Evolutionary conservation across 805 yeast species (phyloP).

Genomic region (Yamadazyma sp.): DNA sequence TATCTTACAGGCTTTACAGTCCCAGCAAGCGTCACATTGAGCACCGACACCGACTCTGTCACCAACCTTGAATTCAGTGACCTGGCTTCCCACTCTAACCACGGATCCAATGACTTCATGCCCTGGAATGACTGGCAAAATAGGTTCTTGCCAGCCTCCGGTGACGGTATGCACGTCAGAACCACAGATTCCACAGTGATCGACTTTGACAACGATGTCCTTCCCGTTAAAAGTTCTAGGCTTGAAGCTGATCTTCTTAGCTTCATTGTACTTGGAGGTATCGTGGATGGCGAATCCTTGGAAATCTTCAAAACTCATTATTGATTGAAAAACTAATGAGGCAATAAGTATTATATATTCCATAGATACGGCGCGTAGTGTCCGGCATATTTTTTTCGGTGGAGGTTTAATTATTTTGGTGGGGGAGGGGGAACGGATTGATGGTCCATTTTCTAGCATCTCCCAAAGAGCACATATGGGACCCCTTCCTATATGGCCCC

Average conservation of each 20-base stretch:
- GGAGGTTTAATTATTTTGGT: no score
- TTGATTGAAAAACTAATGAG: no score
- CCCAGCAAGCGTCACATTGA: conserved; percentile 71
- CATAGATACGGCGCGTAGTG: no score
- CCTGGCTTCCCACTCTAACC: conserved; percentile 55
- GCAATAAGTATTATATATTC: no score
- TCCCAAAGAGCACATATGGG: no score
- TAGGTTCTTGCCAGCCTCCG: conserved; percentile 50
- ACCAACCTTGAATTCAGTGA: conserved; percentile 56
- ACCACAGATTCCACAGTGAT: conserved; percentile 66
- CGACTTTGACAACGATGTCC: conserved; percentile 59
- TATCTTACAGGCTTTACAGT: conserved; percentile 52
- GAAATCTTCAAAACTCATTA: no score
- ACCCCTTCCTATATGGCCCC: no score
- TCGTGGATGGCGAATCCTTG: conserved; percentile 34
- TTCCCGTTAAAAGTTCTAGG: conserved; percentile 26
- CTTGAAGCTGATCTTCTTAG: conserved; percentile 30
- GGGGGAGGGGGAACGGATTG: no score
- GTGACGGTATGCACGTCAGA: conserved; percentile 56
- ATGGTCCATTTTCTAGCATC: no score
- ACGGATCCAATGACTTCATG: conserved; percentile 69
- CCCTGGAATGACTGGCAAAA: conserved; percentile 42
- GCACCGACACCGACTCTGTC: conserved; percentile 80
- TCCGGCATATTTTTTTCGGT: no score
- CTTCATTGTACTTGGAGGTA: conserved; percentile 31